Evolutionary conservation across 1,139 yeast genomes (phyloP), one percentile per base, ranked within the genome.

Genomic region (Magnusiomyces suaveolens): DNA sequence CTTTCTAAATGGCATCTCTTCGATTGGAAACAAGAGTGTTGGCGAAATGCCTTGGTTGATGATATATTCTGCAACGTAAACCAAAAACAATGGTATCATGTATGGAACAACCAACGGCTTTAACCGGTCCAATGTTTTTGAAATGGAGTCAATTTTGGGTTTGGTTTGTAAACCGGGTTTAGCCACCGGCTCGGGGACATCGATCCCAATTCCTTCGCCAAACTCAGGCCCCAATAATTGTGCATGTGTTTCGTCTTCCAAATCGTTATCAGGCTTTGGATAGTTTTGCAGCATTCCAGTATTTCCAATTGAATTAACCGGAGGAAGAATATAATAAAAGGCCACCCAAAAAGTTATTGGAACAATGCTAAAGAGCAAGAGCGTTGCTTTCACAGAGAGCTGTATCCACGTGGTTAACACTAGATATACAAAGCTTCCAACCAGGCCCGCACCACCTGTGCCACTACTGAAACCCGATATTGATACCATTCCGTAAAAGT

Each of bases 31-130:
- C 2, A 90, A 70, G 48, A 90, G 71, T 0, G 97, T 90, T 0
- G 97, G 97, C 0, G 95, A 77, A 0, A 92, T 79, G 0, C 96
- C 96, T 67, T 90, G 97, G 66, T 92, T 92, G 57, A 92, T 90
- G 43, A 84, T 75, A 64, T 92, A 92, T 64, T 92, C 97, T 1
- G 88, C 82, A 39, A 88, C 72, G 69, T 92, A 92, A 0, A 92
- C 97, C 1, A 89, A 70, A 57, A 84, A 76, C 46, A 92, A 72
- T 0, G 98, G 97, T 2, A 87, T 55, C 92, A 89, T 88, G 64
- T 78, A 89, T 0, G 95, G 95, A 1, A 72, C 52, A 1, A 86
- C 60, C 49, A 86, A 72, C 0, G 81, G 81, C 59, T 66, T 69
- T 12, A 87, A 71, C 47, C 74, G 70, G 0, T 56, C 47, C 2